A percentile compares a stretch with the other conserved stretches of the same genome.
Evolutionary conservation across 139 green algal species (phyloP).

Genomic region (Pleodorina starrii): DNA sequence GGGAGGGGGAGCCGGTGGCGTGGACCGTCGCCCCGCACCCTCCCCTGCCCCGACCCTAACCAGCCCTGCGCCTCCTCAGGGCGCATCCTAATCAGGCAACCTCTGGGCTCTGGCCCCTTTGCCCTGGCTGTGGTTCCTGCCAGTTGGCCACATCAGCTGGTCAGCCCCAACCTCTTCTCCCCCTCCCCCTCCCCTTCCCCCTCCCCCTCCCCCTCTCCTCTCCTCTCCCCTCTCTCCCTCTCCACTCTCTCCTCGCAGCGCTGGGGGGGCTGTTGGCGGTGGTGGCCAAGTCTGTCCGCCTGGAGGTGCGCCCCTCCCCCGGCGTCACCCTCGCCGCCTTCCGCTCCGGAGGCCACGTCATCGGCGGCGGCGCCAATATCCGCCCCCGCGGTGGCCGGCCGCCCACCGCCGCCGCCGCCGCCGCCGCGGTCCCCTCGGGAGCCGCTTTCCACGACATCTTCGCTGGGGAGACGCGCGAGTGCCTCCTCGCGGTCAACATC

Average conservation of each 20-base stretch:
- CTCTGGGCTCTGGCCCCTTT: too few relatives aligned
- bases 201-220: slow-evolving; percentile 38
- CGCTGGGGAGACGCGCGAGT: slow-evolving; percentile 64
- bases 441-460: slow-evolving; percentile 59
- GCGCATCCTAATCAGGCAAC: not conserved
- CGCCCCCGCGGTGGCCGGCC: not conserved
- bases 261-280: slow-evolving; percentile 67
- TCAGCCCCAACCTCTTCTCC: too few relatives aligned
- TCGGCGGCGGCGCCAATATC: not conserved
- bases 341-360: slow-evolving; percentile 5
- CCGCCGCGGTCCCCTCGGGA: not conserved
- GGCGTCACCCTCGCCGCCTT: slow-evolving; percentile 16
- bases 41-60: not conserved
- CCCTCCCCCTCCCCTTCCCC: not conserved
- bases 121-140: too few relatives aligned
- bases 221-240: not conserved
- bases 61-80: not conserved
- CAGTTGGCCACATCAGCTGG: too few relatives aligned
- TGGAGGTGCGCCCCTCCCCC: slow-evolving; percentile 17
- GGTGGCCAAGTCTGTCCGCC: slow-evolving; percentile 58
- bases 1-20: too few relatives aligned
- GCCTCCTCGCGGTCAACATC: slow-evolving; percentile 56
- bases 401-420: not conserved
- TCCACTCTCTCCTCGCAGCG: slow-evolving; percentile 16
- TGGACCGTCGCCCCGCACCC: too few relatives aligned